Evolutionary conservation across 495 filamentous ascomycete species (phyloP).

Genomic region (Penicillium mononematosum): DNA sequence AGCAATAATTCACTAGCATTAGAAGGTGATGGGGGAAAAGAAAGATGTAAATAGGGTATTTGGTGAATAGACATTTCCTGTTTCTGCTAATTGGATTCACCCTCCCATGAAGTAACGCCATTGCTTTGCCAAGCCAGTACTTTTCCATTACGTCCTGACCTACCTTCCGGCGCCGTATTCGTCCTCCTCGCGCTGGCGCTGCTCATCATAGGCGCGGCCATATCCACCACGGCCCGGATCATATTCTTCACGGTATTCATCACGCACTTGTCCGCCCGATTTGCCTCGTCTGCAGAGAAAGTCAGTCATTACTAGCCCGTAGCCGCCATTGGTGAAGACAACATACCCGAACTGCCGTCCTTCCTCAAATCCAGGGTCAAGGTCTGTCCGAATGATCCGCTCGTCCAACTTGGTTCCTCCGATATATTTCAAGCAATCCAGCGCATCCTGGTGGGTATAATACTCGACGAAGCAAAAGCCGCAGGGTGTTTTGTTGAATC

Average conservation of each 20-base stretch:
- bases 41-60: constrained; percentile 31
- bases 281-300: constrained; percentile 63
- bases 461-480: constrained; percentile 99
- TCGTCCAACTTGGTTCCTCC: constrained; percentile 99
- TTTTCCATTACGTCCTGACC: constrained; percentile 19
- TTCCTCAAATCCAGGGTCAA: constrained; percentile 94
- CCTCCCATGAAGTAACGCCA: constrained; percentile 34
- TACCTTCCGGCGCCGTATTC: constrained; percentile 54
- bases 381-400: constrained; percentile 91
- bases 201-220: constrained; percentile 64
- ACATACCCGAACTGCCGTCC: constrained; percentile 87
- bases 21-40: constrained; percentile 16
- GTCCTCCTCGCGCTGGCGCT: constrained; percentile 58
- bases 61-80: constrained; percentile 27
- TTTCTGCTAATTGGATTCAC: constrained; percentile 25
- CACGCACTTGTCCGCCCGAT: constrained; percentile 93
- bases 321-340: not conserved
- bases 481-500: constrained; percentile 95
- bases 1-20: constrained; percentile 20
- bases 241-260: constrained; percentile 95
- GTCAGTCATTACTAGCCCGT: constrained; percentile 11
- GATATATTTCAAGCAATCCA: constrained; percentile 98
- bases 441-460: constrained; percentile 92
- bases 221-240: constrained; percentile 91
- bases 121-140: constrained; percentile 26